phyloP scores from a whole-genome alignment of 169 alveolate species.

The Eimeria zaria region DNA sequence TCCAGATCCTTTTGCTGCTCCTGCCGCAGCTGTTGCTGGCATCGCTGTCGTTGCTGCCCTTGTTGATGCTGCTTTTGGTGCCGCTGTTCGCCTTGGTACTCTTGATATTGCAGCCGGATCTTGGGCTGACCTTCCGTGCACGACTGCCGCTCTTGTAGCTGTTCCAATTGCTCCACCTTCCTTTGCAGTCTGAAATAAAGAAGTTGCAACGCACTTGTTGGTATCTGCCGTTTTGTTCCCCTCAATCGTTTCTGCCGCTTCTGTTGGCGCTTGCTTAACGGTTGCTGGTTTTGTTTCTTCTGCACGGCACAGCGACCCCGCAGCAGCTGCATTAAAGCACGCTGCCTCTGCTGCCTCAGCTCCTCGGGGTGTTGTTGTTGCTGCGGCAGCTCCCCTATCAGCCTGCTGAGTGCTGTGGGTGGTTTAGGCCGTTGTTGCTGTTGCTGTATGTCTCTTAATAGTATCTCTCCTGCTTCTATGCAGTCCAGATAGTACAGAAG shows the following conservation, averaged over 20 bases:
- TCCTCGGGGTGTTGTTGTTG: constrained; percentile 31
- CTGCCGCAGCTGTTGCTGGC: neutral
- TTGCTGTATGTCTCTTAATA: constrained; percentile 6
- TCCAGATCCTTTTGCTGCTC: neutral
- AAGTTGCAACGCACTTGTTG: constrained; percentile 24
- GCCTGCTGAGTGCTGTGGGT: constrained; percentile 56
- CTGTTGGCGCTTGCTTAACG: constrained; percentile 10
- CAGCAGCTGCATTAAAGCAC: constrained; percentile 6
- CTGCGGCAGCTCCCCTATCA: neutral
- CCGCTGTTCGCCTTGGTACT: neutral
- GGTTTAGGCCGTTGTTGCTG: constrained; percentile 8
- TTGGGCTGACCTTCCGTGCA: neutral
- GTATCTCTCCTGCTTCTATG: constrained; percentile 40
- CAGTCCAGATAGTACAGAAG: constrained; percentile 33
- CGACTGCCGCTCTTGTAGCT: constrained; percentile 36
- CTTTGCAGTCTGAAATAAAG: constrained; percentile 17
- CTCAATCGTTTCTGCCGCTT: constrained; percentile 3
- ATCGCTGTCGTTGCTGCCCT: neutral
- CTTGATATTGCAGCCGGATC: neutral
- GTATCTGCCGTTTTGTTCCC: constrained; percentile 19
- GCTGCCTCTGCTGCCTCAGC: constrained; percentile 29
- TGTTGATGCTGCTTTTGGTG: neutral
- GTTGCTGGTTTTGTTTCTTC: neutral
- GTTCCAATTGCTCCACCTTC: constrained; percentile 42
- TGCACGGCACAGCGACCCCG: neutral